phyloP scores from a whole-genome alignment of 1,284 basidiomycete species.

The Apiotrichum domesticum region DNA sequence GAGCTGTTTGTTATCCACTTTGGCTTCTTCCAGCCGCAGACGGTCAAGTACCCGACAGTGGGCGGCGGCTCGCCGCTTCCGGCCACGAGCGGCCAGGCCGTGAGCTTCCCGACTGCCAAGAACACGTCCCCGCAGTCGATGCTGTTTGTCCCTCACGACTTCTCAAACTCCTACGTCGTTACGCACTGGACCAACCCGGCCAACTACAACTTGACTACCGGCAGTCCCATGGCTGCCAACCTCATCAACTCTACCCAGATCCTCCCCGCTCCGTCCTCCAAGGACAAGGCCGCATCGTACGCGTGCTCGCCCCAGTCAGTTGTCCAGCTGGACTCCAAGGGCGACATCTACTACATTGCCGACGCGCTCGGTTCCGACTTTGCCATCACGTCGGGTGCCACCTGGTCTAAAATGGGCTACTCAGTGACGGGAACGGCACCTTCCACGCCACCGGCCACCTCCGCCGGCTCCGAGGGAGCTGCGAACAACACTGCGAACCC shows the following conservation, averaged over 20 bases:
- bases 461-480: too few relatives aligned
- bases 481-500: too few relatives aligned
- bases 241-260: constrained; percentile 66
- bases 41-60: constrained; percentile 57
- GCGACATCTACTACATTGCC: constrained; percentile 62
- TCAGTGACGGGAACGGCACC: constrained; percentile 1
- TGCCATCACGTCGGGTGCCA: constrained; percentile 29
- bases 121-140: constrained; percentile 67
- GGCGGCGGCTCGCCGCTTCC: constrained; percentile 59
- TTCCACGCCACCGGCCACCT: too few relatives aligned
- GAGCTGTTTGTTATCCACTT: constrained; percentile 83
- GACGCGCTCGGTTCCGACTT: constrained; percentile 50
- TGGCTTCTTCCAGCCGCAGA: constrained; percentile 69
- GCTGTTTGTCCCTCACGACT: constrained; percentile 76
- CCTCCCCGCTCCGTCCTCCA: constrained; percentile 60
- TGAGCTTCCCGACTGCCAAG: constrained; percentile 64
- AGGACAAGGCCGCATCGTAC: constrained; percentile 64
- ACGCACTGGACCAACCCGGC: constrained; percentile 47
- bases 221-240: constrained; percentile 34
- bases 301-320: constrained; percentile 63
- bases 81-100: constrained; percentile 62
- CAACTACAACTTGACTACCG: constrained; percentile 28
- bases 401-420: constrained; percentile 45
- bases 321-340: constrained; percentile 67
- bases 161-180: constrained; percentile 68